Evolutionary conservation across 192 early-diverging fungal species (phyloP), one percentile per base, ranked within the genome.

Genomic region (Backusella westeae): DNA sequence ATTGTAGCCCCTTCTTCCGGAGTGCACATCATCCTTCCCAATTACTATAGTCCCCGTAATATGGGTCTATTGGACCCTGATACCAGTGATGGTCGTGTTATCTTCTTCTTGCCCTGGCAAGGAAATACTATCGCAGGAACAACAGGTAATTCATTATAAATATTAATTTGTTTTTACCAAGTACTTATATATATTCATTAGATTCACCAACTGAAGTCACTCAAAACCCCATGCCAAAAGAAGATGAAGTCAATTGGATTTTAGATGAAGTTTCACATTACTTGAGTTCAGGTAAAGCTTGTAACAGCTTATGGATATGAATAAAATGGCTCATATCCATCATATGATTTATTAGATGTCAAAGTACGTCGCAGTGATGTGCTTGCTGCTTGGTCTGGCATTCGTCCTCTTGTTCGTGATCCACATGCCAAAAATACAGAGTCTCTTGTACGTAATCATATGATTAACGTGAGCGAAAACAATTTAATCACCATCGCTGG

Each of bases 71-170:
- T 99, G 77, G 97, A 99, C 83, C 97, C 97, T 17, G 87, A 89
- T 23, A 99, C 97, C 2, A 93, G 90, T 77, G 96, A 99, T 82
- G 96, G 96, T 2, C 93, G 97, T 76, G 96, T 99, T 34, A 96
- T 99, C 72, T 99, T 96, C 89, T 97, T 99, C 81, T 79, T 99
- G 77, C 97, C 97, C 5, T 99, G 97, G 97, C 93, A 97, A 82
- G 97, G 97, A 72, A 95, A 92, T 83, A 92, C 93, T 19, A 96
- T 99, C 80, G 97, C 95, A 14, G 97, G 97, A 36, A 99, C 97
- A 53, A 98, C 97, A 6, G 81, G 81, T 83, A 79, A 29, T 10
- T 39, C 9, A 4, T 75, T 32, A 41, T 65, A 21, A 9, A 46
- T 70, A 49, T 39, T 67, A 23, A 4, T 38, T 21, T 36, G 35